Percentiles rank a stretch among this genome's conserved stretches.
Conservation (phyloP, 1,139 yeast species). For the Kodamaea sp. region DNA sequence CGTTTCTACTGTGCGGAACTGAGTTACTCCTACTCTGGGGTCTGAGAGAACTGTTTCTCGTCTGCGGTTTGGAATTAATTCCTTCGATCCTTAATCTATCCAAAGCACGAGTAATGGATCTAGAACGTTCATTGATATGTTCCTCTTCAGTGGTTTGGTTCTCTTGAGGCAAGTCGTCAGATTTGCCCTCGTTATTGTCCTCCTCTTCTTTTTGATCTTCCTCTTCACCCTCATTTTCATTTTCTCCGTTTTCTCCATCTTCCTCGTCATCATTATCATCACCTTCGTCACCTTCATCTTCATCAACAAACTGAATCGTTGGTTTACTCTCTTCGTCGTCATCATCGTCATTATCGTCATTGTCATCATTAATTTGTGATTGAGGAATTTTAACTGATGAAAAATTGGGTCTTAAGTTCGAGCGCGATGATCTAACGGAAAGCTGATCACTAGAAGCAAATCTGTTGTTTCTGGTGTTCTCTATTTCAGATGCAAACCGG, state of each 20-base stretch:
- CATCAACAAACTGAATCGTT: constrained; percentile 33
- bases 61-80: not conserved
- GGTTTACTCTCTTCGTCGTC: constrained; percentile 20
- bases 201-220: constrained; percentile 8
- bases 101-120: not conserved
- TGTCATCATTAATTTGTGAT: constrained; percentile 69
- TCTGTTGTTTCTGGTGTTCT: constrained; percentile 1
- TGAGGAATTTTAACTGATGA: constrained; percentile 78
- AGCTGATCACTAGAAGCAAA: constrained; percentile 19
- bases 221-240: constrained; percentile 17
- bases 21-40: constrained; percentile 2
- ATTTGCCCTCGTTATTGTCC: not conserved
- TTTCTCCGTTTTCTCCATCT: constrained; percentile 12
- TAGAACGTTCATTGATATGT: not conserved
- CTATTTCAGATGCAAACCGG: constrained; percentile 3
- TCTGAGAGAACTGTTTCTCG: constrained; percentile 1
- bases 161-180: not conserved
- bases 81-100: not conserved
- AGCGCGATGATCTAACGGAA: constrained; percentile 35
- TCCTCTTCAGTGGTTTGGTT: not conserved
- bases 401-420: constrained; percentile 63
- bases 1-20: constrained; percentile 2
- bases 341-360: constrained; percentile 31
- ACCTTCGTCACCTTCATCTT: constrained; percentile 15
- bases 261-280: constrained; percentile 13